A percentile compares a stretch with the other conserved stretches of the same genome.
These are phyloP conservation scores for Raphanus sativus DNA, from an alignment of 345 rosid species.

Conservation along the genomic window DNA sequence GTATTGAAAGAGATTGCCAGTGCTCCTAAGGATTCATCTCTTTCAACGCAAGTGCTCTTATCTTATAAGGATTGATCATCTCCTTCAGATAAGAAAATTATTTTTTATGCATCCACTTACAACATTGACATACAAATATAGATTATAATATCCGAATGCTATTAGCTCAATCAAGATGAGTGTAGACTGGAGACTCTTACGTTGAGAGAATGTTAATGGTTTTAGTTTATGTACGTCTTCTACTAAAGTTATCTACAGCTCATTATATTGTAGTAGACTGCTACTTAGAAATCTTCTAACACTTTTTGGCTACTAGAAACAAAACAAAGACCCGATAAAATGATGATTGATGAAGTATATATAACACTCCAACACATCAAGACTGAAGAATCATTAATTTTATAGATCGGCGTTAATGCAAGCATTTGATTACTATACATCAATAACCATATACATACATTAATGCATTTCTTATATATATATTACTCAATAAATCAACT, in stretches of 20 bases:
- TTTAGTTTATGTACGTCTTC: background rate
- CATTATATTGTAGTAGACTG: background rate
- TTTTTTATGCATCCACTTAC: background rate
- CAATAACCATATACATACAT: conserved; percentile 17
- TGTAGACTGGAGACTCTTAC: background rate
- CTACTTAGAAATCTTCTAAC: background rate
- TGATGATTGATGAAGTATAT: background rate
- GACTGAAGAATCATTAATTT: conserved; percentile 8
- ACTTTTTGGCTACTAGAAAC: background rate
- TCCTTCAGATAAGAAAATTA: background rate
- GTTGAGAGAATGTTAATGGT: background rate
- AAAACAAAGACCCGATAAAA: background rate
- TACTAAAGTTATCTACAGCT: background rate
- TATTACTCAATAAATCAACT: background rate
- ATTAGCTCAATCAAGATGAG: too few species aligned
- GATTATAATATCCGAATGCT: too few species aligned
- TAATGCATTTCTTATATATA: background rate
- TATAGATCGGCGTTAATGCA: conserved; percentile 23
- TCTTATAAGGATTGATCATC: background rate
- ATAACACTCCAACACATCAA: conserved; percentile 2
- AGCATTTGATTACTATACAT: conserved; percentile 21
- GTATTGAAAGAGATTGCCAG: conserved; percentile 10
- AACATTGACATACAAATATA: too few species aligned
- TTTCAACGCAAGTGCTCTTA: conserved; percentile 16
- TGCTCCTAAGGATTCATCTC: conserved; percentile 16